phyloP scores from a whole-genome alignment of 1,284 basidiomycete species.

The Marasmius sp. region DNA sequence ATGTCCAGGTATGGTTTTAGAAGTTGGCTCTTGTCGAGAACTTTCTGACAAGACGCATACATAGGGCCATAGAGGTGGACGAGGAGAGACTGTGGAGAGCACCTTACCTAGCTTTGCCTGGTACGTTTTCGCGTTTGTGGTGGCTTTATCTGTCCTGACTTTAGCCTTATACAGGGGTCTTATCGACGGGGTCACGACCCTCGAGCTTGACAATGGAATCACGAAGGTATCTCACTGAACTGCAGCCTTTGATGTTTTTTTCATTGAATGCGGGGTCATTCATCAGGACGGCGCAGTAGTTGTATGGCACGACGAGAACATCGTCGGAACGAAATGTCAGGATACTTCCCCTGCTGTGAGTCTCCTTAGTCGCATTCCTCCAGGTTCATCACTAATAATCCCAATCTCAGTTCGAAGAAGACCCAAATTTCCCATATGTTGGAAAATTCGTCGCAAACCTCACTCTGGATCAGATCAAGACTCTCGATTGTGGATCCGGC shows the following conservation, averaged over 20 bases:
- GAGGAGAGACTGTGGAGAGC: constrained; percentile 72
- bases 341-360: constrained; percentile 66
- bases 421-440: constrained; percentile 69
- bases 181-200: constrained; percentile 70
- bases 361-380: not conserved
- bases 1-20: not conserved
- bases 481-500: constrained; percentile 74
- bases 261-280: not conserved
- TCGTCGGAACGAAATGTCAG: constrained; percentile 59
- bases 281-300: constrained; percentile 68
- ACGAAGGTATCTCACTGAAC: constrained; percentile 47
- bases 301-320: constrained; percentile 79
- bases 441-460: constrained; percentile 77
- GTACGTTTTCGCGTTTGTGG: constrained; percentile 34
- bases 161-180: constrained; percentile 48
- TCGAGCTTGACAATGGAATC: constrained; percentile 78
- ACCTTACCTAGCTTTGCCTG: constrained; percentile 73
- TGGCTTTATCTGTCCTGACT: constrained; percentile 3
- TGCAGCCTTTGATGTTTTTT: not conserved
- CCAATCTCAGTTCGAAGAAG: constrained; percentile 42
- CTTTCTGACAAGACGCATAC: not conserved
- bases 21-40: not conserved
- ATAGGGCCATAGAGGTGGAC: constrained; percentile 74
- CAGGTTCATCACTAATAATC: not conserved
- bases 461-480: constrained; percentile 75